These are phyloP conservation scores for Bombardia bombarda DNA, from an alignment of 495 filamentous ascomycete genomes.

Conservation along the genomic window DNA sequence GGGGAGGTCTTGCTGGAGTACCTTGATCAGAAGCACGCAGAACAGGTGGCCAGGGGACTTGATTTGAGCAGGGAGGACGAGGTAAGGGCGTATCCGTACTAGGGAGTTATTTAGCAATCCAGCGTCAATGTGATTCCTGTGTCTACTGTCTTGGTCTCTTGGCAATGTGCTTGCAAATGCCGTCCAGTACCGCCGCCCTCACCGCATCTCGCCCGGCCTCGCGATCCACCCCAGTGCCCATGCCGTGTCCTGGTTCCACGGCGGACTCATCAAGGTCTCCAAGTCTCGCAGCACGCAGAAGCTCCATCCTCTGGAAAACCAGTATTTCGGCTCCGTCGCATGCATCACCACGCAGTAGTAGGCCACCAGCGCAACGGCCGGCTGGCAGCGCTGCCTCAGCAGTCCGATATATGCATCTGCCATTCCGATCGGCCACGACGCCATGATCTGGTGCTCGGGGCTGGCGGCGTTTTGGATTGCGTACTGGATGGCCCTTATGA, in stretches of 20 bases:
- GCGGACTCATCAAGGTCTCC: background rate
- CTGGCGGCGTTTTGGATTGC: conserved; percentile 5
- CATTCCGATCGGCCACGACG: conserved; percentile 18
- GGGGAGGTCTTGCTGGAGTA: conserved; percentile 74
- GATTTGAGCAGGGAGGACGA: conserved; percentile 54
- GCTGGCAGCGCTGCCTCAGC: conserved; percentile 12
- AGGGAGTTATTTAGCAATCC: too few species aligned
- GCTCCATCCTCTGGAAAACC: conserved; percentile 22
- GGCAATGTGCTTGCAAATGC: too few species aligned
- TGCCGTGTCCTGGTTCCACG: conserved; percentile 15
- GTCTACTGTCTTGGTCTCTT: too few species aligned
- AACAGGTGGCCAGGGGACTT: conserved; percentile 62
- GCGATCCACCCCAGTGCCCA: conserved; percentile 17
- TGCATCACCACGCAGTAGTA: conserved; percentile 22
- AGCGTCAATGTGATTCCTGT: too few species aligned
- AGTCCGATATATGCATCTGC: conserved; percentile 11
- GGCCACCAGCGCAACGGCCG: conserved; percentile 15
- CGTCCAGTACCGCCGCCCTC: background rate
- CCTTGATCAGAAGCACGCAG: conserved; percentile 69
- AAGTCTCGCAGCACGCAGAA: conserved; percentile 15
- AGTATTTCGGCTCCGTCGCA: conserved; percentile 12
- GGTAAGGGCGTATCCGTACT: conserved; percentile 28
- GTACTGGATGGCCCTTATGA: conserved; percentile 4
- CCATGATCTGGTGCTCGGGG: conserved; percentile 17
- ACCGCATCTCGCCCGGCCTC: background rate